Base-by-base conservation (phyloP, 345 rosid species). In the Adansonia digitata region DNA sequence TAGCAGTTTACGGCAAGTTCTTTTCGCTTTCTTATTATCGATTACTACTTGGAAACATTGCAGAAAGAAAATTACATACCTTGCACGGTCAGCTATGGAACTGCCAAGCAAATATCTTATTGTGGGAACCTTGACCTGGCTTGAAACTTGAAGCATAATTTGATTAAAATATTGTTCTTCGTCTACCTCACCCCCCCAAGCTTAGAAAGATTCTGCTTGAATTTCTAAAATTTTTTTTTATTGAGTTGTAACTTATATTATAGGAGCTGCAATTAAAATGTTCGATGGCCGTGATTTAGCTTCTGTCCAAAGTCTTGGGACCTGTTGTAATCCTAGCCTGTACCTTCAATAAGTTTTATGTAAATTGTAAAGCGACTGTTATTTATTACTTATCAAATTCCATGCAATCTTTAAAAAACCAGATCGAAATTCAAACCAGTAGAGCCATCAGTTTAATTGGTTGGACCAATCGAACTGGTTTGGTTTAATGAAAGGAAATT, bases 71-170 rank as follows among this genome's bases (percentile, higher is more conserved):
- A 78, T 91, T 27, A 86, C 92, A 27, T 90, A 83, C 71, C 87
- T 91, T 67, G 82, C 94, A 2, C 97, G 90, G 10, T 89, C 96
- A 3, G 84, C 89, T 0, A 94, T 91, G 62, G 84, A 86, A 6
- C 89, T 91, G 34, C 94, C 94, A 0, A 83, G 96, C 77, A 88
- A 88, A 77, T 77, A 86, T 71, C 81, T 93, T 81, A 77, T 93
- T 20, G 77, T 86, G 85, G 98, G 97, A 73, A 87, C 94, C 48
- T 79, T 93, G 83, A 80, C 90, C 15, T 93, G 96, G 96, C 88
- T 86, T 17, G 97, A 59, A 59, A 87, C 92, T 26, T 86, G 76
- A 83, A 75, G 11, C 18, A 17, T 7, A 17, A 10, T 29, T 27
- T 15, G 20, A 34, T 61, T 12, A 61, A 61, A 34, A 12, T 31